These are phyloP conservation scores for Colletotrichum tamarilloi DNA, from an alignment of 2,329 filamentous ascomycete species.

Conservation along the genomic window DNA sequence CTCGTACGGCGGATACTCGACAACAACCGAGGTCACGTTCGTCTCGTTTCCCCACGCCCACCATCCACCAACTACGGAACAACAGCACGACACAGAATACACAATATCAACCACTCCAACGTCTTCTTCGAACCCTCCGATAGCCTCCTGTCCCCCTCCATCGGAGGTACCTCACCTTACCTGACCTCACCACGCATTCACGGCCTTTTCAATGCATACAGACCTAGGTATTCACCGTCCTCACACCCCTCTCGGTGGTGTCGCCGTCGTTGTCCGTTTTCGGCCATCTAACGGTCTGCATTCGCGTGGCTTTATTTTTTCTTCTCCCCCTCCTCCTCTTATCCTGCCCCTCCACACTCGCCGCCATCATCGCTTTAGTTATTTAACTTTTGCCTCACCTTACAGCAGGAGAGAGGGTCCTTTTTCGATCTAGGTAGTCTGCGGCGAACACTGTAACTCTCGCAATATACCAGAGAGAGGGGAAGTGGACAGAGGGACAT, in stretches of 20 bases:
- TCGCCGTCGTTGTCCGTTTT: constrained; percentile 20
- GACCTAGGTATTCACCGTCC: neutral
- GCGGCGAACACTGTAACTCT: neutral
- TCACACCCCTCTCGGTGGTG: neutral
- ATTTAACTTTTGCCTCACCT: constrained; percentile 23
- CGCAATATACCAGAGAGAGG: constrained; percentile 8
- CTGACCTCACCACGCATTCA: neutral
- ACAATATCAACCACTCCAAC: neutral
- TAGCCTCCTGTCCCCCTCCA: neutral
- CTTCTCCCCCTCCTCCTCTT: neutral
- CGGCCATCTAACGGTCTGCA: constrained; percentile 22
- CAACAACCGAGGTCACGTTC: neutral
- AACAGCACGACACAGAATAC: neutral
- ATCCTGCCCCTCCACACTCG: constrained; percentile 26
- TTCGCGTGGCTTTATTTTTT: constrained; percentile 28
- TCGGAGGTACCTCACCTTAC: neutral
- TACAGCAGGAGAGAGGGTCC: constrained; percentile 21
- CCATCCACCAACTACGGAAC: neutral
- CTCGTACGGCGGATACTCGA: neutral
- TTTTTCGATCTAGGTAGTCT: constrained; percentile 36
- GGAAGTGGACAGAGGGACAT: constrained; percentile 6
- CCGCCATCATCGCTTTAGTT: constrained; percentile 20
- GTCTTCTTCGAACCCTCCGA: neutral
- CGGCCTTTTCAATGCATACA: neutral
- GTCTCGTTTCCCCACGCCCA: constrained; percentile 1